Evolutionary conservation across 1,139 yeast species (phyloP).

Genomic region (Kazachstania sp.): DNA sequence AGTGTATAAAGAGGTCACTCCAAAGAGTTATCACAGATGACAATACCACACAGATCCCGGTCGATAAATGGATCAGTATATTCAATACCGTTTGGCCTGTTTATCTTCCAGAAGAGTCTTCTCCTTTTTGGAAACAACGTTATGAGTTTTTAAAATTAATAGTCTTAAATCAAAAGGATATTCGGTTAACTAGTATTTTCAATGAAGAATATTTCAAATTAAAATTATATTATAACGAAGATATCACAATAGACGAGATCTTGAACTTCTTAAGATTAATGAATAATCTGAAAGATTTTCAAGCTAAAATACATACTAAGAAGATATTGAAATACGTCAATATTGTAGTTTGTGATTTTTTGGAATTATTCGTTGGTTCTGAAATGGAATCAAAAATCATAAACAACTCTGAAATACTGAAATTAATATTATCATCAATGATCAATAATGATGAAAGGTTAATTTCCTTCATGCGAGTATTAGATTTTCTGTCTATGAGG

Average conservation of each 20-base stretch:
- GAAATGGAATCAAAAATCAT: constrained; percentile 7
- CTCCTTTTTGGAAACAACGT: constrained; percentile 17
- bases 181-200: constrained; percentile 9
- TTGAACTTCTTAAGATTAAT: constrained; percentile 14
- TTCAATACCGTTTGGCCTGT: constrained; percentile 22
- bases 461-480: constrained; percentile 12
- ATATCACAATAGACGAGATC: constrained; percentile 18
- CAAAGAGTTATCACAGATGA: too few relatives aligned
- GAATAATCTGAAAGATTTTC: constrained; percentile 2
- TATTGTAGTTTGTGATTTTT: constrained; percentile 10
- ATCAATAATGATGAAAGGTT: constrained; percentile 10
- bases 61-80: constrained; percentile 9
- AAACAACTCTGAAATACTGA: constrained; percentile 15
- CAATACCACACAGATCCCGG: too few relatives aligned
- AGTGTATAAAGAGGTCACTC: too few relatives aligned
- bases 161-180: constrained; percentile 9
- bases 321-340: constrained; percentile 11
- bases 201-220: constrained; percentile 16
- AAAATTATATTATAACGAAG: constrained; percentile 16
- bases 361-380: constrained; percentile 12
- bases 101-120: constrained; percentile 7
- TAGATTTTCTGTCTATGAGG: constrained; percentile 10
- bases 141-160: constrained; percentile 13
- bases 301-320: constrained; percentile 7
- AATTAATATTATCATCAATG: constrained; percentile 16